A percentile compares a stretch with the other conserved stretches of the same genome.
phyloP scores from a whole-genome alignment of 768 basidiomycete genomes.

The Boletus reticulatus region DNA sequence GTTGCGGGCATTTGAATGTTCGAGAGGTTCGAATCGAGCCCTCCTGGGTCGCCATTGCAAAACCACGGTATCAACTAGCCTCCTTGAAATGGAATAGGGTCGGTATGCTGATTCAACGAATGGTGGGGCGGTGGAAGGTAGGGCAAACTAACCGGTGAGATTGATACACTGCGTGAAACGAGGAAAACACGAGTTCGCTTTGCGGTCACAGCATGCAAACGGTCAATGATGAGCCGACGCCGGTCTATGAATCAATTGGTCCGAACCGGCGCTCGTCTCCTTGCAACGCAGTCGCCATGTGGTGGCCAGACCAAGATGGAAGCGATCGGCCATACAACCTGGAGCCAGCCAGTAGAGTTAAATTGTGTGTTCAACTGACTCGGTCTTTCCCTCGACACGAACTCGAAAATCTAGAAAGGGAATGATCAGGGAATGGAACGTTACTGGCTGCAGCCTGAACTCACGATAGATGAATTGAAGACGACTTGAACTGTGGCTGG shows the following conservation, averaged over 20 bases:
- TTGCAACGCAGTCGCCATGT: conserved; percentile 2
- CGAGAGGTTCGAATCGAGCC: background rate
- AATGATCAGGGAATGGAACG: too few species aligned
- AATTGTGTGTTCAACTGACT: too few species aligned
- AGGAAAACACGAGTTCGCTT: conserved; percentile 12
- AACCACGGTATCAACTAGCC: background rate
- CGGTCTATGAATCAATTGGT: background rate
- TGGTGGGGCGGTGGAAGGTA: background rate
- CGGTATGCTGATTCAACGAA: background rate
- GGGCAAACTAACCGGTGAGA: background rate
- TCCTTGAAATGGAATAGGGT: background rate
- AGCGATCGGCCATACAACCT: background rate
- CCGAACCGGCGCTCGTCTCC: background rate
- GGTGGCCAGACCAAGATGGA: background rate
- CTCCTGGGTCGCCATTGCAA: conserved; percentile 7
- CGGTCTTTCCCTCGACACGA: too few species aligned
- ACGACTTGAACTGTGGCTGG: too few species aligned
- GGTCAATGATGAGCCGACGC: background rate
- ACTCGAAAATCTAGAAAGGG: too few species aligned
- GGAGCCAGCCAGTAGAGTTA: too few species aligned
- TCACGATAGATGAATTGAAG: too few species aligned
- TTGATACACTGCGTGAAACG: background rate
- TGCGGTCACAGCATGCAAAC: conserved; percentile 10
- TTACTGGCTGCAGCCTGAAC: too few species aligned
- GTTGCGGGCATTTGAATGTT: conserved; percentile 1